These are phyloP conservation scores for Boletus subparvulus DNA, from an alignment of 768 basidiomycete species.

Conservation along the genomic window DNA sequence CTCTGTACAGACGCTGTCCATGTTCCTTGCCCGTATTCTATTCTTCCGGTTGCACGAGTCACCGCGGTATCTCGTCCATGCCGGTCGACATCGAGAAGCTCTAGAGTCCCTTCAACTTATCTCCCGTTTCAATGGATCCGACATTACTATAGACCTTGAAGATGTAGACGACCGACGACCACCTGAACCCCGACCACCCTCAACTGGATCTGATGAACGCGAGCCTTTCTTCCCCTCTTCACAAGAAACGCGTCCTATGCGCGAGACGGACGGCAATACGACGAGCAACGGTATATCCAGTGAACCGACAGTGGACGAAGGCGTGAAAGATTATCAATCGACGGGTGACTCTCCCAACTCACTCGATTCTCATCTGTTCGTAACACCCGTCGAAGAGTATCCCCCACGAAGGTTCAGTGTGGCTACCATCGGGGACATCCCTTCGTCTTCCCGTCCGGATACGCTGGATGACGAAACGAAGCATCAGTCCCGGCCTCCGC, in stretches of 20 bases:
- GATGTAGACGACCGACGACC: constrained; percentile 60
- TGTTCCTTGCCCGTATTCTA: constrained; percentile 84
- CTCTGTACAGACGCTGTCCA: constrained; percentile 66
- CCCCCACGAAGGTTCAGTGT: constrained; percentile 21
- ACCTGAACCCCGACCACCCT: constrained; percentile 17
- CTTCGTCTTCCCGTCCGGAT: constrained; percentile 17
- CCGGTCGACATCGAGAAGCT: constrained; percentile 82
- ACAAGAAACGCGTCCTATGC: constrained; percentile 11
- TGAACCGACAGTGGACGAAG: constrained; percentile 20
- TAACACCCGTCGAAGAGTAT: constrained; percentile 28
- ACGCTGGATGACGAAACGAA: constrained; percentile 18
- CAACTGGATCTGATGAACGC: constrained; percentile 25
- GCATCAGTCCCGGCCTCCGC: not conserved
- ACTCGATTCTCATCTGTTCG: constrained; percentile 26
- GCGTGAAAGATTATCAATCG: constrained; percentile 28
- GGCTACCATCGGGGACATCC: constrained; percentile 32
- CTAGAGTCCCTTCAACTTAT: constrained; percentile 81
- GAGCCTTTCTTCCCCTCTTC: constrained; percentile 27
- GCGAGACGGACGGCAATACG: constrained; percentile 16
- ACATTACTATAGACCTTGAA: constrained; percentile 60
- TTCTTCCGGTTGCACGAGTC: constrained; percentile 95
- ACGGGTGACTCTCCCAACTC: constrained; percentile 31
- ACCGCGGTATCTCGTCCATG: constrained; percentile 88
- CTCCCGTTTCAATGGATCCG: constrained; percentile 79
- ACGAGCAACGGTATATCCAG: not conserved